A percentile compares a stretch with the other conserved stretches of the same genome.
Evolutionary conservation across 495 filamentous ascomycete species (phyloP).

Genomic region (Penicillium cosmopolitanum): DNA sequence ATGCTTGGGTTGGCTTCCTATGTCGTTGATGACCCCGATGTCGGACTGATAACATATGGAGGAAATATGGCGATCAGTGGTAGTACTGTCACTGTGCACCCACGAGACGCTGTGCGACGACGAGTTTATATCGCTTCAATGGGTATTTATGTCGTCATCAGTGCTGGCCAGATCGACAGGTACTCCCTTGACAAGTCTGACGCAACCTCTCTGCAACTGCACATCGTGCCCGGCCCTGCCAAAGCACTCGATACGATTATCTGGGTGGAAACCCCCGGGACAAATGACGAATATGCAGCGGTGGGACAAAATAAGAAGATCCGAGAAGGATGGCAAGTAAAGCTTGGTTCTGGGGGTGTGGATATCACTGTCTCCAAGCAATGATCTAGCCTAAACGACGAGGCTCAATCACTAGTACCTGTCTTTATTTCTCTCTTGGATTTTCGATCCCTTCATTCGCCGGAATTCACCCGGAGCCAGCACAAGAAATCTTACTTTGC

Average conservation of each 20-base stretch:
- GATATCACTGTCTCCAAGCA: constrained; percentile 13
- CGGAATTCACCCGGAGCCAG: neutral
- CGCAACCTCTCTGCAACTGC: constrained; percentile 1
- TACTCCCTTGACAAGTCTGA: constrained; percentile 27
- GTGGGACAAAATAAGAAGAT: neutral
- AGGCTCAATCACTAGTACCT: neutral
- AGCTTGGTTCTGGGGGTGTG: constrained; percentile 11
- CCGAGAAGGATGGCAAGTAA: constrained; percentile 17
- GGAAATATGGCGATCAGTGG: constrained; percentile 31
- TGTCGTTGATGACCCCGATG: constrained; percentile 40
- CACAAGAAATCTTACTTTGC: neutral
- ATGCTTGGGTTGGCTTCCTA: constrained; percentile 49
- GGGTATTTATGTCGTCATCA: constrained; percentile 41
- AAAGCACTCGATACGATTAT: constrained; percentile 2
- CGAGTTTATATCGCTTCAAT: constrained; percentile 47
- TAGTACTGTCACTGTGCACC: constrained; percentile 32
- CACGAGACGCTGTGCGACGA: constrained; percentile 43
- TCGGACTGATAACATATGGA: constrained; percentile 48
- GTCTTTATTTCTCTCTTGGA: neutral
- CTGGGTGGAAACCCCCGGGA: constrained; percentile 20
- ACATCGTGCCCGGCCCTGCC: constrained; percentile 8
- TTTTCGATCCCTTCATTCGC: neutral
- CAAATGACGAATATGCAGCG: constrained; percentile 8
- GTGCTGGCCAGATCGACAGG: constrained; percentile 42
- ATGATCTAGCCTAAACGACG: neutral